Evolutionary conservation across 768 basidiomycete species (phyloP).

Genomic region (Tricholoma bakamatsutake): DNA sequence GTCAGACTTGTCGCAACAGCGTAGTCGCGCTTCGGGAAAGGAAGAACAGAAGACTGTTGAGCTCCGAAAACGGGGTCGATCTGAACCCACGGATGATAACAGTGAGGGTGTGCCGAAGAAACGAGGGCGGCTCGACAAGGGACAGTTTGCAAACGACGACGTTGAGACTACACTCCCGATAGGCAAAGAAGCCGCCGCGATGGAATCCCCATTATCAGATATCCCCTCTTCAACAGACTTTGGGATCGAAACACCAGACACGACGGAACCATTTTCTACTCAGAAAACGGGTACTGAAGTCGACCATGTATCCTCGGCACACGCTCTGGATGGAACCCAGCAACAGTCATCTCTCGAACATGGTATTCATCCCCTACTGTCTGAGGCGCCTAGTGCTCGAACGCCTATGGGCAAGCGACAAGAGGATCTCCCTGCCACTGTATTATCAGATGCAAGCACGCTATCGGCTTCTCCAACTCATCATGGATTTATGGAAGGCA

Average conservation of each 20-base stretch:
- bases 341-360: background rate
- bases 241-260: background rate
- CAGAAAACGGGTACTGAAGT: background rate
- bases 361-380: background rate
- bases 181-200: background rate
- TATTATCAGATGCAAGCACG: background rate
- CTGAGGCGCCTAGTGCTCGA: background rate
- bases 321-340: background rate
- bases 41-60: background rate
- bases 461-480: background rate
- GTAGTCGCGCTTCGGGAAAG: background rate
- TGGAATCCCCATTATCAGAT: background rate
- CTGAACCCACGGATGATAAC: background rate
- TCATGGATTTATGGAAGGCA: background rate
- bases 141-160: background rate
- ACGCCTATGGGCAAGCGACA: background rate
- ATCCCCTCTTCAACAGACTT: background rate
- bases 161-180: background rate
- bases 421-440: background rate
- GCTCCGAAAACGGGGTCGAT: background rate
- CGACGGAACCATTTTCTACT: background rate
- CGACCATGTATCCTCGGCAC: background rate
- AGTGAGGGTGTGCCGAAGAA: conserved; percentile 18
- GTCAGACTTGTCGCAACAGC: conserved; percentile 3
- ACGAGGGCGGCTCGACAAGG: conserved; percentile 30